These are phyloP conservation scores for Russula olivacea DNA, from an alignment of 768 basidiomycete genomes.

Conservation along the genomic window DNA sequence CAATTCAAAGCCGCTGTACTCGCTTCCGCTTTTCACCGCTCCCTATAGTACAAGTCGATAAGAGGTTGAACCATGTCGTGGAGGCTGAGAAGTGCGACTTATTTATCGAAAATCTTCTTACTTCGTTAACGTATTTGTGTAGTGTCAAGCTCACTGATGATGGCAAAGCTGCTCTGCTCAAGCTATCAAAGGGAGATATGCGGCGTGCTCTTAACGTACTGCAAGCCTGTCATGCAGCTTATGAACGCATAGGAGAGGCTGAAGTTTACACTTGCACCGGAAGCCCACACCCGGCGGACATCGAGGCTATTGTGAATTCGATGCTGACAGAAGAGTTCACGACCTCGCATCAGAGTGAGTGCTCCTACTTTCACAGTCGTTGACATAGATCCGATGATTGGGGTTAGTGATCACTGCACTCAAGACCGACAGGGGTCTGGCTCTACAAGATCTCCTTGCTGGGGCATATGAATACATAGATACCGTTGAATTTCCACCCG, in stretches of 20 bases:
- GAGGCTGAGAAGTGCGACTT: slow-evolving; percentile 70
- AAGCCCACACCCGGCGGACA: slow-evolving; percentile 91
- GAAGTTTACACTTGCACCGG: slow-evolving; percentile 97
- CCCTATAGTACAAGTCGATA: slow-evolving; percentile 79
- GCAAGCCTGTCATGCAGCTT: slow-evolving; percentile 97
- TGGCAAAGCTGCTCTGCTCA: slow-evolving; percentile 84
- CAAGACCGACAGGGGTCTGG: slow-evolving; percentile 89
- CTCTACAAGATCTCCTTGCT: slow-evolving; percentile 87
- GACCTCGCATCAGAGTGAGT: slow-evolving; percentile 74
- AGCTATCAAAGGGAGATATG: slow-evolving; percentile 97
- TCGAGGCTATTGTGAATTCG: slow-evolving; percentile 86
- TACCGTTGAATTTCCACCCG: slow-evolving; percentile 77
- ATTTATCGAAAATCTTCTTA: background rate
- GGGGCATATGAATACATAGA: slow-evolving; percentile 90
- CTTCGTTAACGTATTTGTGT: slow-evolving; percentile 7
- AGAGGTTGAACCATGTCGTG: slow-evolving; percentile 69
- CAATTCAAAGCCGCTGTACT: slow-evolving; percentile 97
- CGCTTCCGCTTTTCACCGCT: slow-evolving; percentile 95
- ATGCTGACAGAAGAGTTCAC: slow-evolving; percentile 98
- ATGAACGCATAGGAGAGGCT: slow-evolving; percentile 78
- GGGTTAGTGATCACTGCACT: slow-evolving; percentile 74
- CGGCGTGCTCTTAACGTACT: slow-evolving; percentile 91
- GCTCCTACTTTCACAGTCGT: background rate
- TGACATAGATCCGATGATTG: background rate
- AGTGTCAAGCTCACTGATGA: slow-evolving; percentile 85